Evolutionary conservation across 1,284 basidiomycete species (phyloP), one percentile per base, ranked within the genome.

Genomic region (Pascua guehoae): DNA sequence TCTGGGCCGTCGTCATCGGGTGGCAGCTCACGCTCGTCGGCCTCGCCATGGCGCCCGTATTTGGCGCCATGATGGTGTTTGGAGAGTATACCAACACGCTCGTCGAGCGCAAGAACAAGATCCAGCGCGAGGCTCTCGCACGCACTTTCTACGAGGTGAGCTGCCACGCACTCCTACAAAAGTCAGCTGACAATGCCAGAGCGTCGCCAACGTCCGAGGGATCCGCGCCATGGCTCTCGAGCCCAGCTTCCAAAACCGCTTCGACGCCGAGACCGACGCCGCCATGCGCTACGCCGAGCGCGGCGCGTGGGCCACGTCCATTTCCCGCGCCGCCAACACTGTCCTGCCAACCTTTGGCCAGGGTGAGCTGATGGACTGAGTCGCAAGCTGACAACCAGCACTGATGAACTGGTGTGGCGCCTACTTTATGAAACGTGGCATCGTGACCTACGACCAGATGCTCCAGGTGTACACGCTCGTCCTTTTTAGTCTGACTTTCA

Each of bases 1-100:
- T 88, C 11, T 98, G 94, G 94, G 91, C 95, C 0, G 80, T 97
- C 70, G 83, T 84, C 0, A 79, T 83, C 36, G 92, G 91, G 0
- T 98, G 95, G 95, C 86, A 96, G 77, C 81, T 98, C 58, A 96
- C 94, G 0, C 83, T 98, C 16, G 89, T 91, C 1, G 95, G 92
- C 0, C 75, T 97, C 39, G 91, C 87, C 1, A 83, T 97, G 39
- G 89, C 84, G 0, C 95, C 94, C 0, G 81, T 96, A 9, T 95
- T 97, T 66, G 85, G 85, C 10, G 73, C 83, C 15, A 80, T 85
- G 7, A 88, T 92, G 81, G 82, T 84, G 12, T 61, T 88, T 8
- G 84, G 89, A 2, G 82, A 36, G 8, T 16, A 24, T n/a, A 32
- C 41, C 4, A 38, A 50, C 18, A 38, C 41, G 44, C 84, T 3